A percentile compares a stretch with the other conserved stretches of the same genome.
Evolutionary conservation across 371 early-diverging fungal genomes (phyloP).

Genomic region (Massospora cicadina): DNA sequence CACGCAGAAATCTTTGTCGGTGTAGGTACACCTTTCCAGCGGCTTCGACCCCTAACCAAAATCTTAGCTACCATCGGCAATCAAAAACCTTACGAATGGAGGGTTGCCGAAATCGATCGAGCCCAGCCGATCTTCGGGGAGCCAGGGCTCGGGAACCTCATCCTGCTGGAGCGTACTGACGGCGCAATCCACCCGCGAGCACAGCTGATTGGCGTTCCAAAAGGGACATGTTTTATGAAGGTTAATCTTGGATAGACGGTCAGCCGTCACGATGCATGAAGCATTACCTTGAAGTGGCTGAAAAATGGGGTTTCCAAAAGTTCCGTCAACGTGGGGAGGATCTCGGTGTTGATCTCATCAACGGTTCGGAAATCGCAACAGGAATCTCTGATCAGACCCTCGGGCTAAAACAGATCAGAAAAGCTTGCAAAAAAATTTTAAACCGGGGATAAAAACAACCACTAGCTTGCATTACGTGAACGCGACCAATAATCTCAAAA

Average conservation of each 20-base stretch:
- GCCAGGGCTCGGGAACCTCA: slow-evolving; percentile 19
- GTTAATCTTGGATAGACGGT: slow-evolving; percentile 38
- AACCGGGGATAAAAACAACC: not conserved
- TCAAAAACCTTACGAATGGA: not conserved
- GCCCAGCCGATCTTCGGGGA: not conserved
- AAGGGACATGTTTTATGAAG: slow-evolving; percentile 82
- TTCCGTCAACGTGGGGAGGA: slow-evolving; percentile 38
- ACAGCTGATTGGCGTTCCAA: slow-evolving; percentile 70
- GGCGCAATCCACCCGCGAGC: slow-evolving; percentile 70
- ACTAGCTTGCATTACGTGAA: not conserved
- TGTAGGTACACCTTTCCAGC: slow-evolving; percentile 34
- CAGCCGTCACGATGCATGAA: not conserved
- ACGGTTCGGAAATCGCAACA: slow-evolving; percentile 70
- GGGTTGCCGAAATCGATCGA: not conserved
- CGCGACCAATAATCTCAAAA: not conserved
- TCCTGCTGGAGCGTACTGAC: slow-evolving; percentile 65
- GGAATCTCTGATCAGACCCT: slow-evolving; percentile 53
- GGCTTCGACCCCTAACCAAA: slow-evolving; percentile 2
- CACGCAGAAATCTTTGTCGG: slow-evolving; percentile 72
- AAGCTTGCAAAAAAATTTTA: not conserved
- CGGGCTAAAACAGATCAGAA: not conserved
- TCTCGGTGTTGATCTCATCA: slow-evolving; percentile 47
- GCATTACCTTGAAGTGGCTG: slow-evolving; percentile 60
- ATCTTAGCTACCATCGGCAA: not conserved
- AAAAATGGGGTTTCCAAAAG: slow-evolving; percentile 72